A percentile compares a stretch with the other conserved stretches of the same genome.
Evolutionary conservation across 148 eudicot genomes (phyloP).

Genomic region (Fallopia convolvulus): DNA sequence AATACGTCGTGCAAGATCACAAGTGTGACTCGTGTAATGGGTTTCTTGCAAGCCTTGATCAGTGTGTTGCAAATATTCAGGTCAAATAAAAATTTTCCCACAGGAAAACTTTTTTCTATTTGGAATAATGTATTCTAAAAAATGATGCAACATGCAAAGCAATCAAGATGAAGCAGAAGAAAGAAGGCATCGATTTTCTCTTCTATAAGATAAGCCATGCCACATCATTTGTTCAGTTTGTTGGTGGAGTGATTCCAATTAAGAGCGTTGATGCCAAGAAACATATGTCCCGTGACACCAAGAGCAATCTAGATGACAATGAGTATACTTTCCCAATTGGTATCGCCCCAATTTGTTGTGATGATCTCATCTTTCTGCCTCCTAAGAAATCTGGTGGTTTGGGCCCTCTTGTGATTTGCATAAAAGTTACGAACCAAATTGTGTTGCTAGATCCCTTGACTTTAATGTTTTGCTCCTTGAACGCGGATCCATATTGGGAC

Average conservation of each 20-base stretch:
- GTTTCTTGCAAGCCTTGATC: slow-evolving; percentile 59
- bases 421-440: slow-evolving; percentile 39
- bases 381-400: slow-evolving; percentile 48
- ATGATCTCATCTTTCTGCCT: slow-evolving; percentile 72
- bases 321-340: slow-evolving; percentile 62
- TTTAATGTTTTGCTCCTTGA: slow-evolving; percentile 34
- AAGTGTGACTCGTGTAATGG: slow-evolving; percentile 61
- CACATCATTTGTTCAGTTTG: slow-evolving; percentile 52
- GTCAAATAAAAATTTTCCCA: slow-evolving; percentile 65
- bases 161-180: slow-evolving; percentile 41
- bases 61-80: slow-evolving; percentile 71
- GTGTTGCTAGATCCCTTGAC: slow-evolving; percentile 45
- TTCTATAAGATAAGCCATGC: slow-evolving; percentile 58
- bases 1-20: slow-evolving; percentile 55
- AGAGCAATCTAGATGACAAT: slow-evolving; percentile 54
- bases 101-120: slow-evolving; percentile 55
- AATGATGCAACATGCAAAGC: slow-evolving; percentile 46
- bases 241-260: slow-evolving; percentile 60
- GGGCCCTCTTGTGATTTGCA: slow-evolving; percentile 55
- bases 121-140: slow-evolving; percentile 55
- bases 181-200: slow-evolving; percentile 65
- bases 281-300: slow-evolving; percentile 54
- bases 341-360: slow-evolving; percentile 63
- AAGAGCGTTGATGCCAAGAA: slow-evolving; percentile 36
- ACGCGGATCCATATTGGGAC: slow-evolving; percentile 54